Evolutionary conservation across 768 basidiomycete genomes (phyloP), one percentile per base, ranked within the genome.

Genomic region (Phanerochaete sordida): DNA sequence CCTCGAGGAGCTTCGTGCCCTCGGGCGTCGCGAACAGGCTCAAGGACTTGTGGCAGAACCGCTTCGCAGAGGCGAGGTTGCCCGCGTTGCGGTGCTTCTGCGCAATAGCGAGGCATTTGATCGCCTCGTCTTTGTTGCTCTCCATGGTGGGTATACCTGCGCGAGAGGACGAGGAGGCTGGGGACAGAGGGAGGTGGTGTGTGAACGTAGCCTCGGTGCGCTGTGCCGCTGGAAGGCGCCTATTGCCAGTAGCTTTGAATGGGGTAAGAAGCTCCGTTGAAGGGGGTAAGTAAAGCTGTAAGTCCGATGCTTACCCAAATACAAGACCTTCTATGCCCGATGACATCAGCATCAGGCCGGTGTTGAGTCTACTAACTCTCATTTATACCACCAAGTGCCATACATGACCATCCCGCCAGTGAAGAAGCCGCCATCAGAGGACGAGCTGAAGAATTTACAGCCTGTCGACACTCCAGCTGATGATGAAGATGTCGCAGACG

Each of bases 51-150:
- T 87, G 84, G 62, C 87, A 89, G 77, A 98, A 95, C 72, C 92
- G 93, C 70, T 88, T 84, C 1, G 95, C 93, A 2, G 90, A 85
- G 45, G 87, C 62, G 57, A 85, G 75, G 72, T 95, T 93, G 50
- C 84, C 86, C 47, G 84, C 77, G 56, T 86, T 82, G 62, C 83
- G 79, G 72, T 95, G 87, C 67, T 83, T 84, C 69, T 86, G 84
- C 2, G 95, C 89, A 63, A 97, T 91, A 50, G 75, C 71, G 53
- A 96, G 81, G 70, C 91, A 93, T 66, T 89, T 86, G 59, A 88
- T 72, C 35, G 93, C 93, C 74, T 96, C 93, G 70, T 96, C 93
- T 66, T 85, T 91, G 79, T 96, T 96, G 74, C 88, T 87, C 73
- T 91, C 90, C 90, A 91, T 90, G 54, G 35, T 1, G 21, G 31